Percentiles rank a stretch among this genome's conserved stretches.
Conservation (phyloP, 2,329 filamentous ascomycete genomes). For the Chrysosporium queenslandicum region DNA sequence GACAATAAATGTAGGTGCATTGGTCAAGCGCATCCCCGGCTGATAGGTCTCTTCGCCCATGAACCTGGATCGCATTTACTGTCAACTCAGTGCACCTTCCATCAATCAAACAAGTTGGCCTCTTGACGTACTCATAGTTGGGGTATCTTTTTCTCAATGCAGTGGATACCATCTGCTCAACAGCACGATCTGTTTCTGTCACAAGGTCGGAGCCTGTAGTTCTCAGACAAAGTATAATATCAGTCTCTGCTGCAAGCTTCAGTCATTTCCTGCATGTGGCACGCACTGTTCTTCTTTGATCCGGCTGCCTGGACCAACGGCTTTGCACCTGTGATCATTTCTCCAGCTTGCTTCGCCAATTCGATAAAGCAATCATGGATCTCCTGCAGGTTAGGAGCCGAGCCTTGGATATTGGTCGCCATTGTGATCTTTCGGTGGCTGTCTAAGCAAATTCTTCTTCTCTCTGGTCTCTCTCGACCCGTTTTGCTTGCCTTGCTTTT, state of each 20-base stretch:
- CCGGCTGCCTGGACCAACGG: constrained; percentile 29
- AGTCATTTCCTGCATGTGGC: neutral
- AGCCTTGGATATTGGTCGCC: neutral
- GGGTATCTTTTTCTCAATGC: constrained; percentile 45
- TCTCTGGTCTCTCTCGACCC: neutral
- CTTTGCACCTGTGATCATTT: constrained; percentile 36
- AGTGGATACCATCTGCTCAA: constrained; percentile 48
- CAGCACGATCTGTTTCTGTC: constrained; percentile 53
- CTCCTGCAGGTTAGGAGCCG: constrained; percentile 26
- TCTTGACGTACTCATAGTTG: constrained; percentile 36
- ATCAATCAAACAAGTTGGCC: neutral
- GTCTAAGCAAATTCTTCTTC: neutral
- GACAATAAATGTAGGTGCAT: constrained; percentile 50
- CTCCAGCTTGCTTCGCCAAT: constrained; percentile 34
- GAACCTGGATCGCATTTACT: constrained; percentile 30
- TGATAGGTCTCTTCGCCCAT: constrained; percentile 54
- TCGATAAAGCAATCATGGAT: constrained; percentile 36
- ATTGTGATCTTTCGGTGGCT: neutral
- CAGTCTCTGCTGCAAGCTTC: neutral
- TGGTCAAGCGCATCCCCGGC: constrained; percentile 42
- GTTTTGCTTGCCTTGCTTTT: too few relatives aligned
- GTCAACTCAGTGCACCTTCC: neutral
- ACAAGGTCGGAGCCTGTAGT: constrained; percentile 49
- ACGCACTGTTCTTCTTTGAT: constrained; percentile 41
- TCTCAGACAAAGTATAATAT: neutral